Evolutionary conservation across 768 basidiomycete genomes (phyloP).

Genomic region (Roridomyces roridus): DNA sequence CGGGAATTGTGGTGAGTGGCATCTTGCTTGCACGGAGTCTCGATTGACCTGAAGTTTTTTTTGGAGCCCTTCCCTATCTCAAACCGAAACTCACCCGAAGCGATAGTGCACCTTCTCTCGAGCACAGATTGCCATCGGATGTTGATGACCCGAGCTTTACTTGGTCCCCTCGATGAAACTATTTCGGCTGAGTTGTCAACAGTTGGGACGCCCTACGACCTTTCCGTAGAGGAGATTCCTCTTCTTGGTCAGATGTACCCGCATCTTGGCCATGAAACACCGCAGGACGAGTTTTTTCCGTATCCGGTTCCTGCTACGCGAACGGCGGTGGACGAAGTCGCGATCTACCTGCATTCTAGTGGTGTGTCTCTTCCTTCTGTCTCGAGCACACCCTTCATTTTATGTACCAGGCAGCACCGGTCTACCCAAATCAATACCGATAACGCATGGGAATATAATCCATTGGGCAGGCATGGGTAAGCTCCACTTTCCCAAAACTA

Average conservation of each 20-base stretch:
- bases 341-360: slow-evolving; percentile 47
- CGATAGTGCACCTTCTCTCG: slow-evolving; percentile 41
- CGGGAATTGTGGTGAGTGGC: slow-evolving; percentile 41
- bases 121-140: slow-evolving; percentile 44
- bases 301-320: slow-evolving; percentile 29
- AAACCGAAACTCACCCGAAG: slow-evolving; percentile 44
- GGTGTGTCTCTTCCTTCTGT: slow-evolving; percentile 19
- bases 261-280: slow-evolving; percentile 41
- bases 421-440: slow-evolving; percentile 16
- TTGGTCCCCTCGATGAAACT: slow-evolving; percentile 33
- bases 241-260: too few relatives aligned
- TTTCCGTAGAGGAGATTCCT: slow-evolving; percentile 43
- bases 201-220: slow-evolving; percentile 24
- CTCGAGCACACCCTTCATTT: background rate
- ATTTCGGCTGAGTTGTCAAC: slow-evolving; percentile 25
- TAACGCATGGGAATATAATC: slow-evolving; percentile 4
- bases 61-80: slow-evolving; percentile 47
- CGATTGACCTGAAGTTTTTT: background rate
- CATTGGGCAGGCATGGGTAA: slow-evolving; percentile 4
- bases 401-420: slow-evolving; percentile 15
- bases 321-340: slow-evolving; percentile 29
- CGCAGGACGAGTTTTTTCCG: slow-evolving; percentile 33
- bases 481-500: background rate
- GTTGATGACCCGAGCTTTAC: slow-evolving; percentile 34
- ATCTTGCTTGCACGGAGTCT: background rate